Base-by-base conservation (phyloP, 441 rosid species). In the Arabidopsis lyrata region DNA sequence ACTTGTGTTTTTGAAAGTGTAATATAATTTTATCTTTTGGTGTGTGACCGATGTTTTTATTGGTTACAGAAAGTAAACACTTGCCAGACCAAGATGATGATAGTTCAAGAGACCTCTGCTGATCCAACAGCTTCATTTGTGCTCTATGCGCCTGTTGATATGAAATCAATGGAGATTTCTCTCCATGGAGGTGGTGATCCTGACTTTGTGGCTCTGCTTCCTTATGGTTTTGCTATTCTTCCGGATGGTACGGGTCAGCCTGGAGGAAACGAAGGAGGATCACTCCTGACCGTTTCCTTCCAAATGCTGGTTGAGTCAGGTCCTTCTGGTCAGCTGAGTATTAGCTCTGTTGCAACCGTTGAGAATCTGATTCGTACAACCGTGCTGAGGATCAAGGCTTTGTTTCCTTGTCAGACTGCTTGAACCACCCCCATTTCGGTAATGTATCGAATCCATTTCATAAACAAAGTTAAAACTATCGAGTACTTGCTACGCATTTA, bases 161-260 rank as follows among this genome's bases (percentile, higher is more conserved):
- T 82, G n/a, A 83, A 73, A 1, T 88, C 92, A 0, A 85, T 91
- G 83, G 88, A 91, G 53, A 86, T 74, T 0, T 90, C 91, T 10
- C 80, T 93, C 7, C 85, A 67, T 18, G 99, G 93, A 8, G 90
- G 88, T 2, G 90, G 88, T 2, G 96, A 93, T 39, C 83, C 97
- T 5, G 95, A 88, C 66, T 82, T 81, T 27, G 97, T 90, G 10
- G 92, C 95, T 8, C 85, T 92, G 62, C 89, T 95, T 38, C 97
- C 99, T 18, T 88, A 91, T 1, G 99, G 99, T 44, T 87, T 95
- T 29, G 92, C 90, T 2, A 90, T 95, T 34, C 83, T 95, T 41
- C 97, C 98, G 0, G 95, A 88, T 64, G 96, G 95, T 53, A 78
- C 83, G 2, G 58, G 53, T 69, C 62, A 59, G 16, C 74, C 39